Percentiles rank a stretch among this genome's conserved stretches.
These are phyloP conservation scores for Clonostachys sp. DNA, from an alignment of 2,329 filamentous ascomycete species.

Conservation along the genomic window DNA sequence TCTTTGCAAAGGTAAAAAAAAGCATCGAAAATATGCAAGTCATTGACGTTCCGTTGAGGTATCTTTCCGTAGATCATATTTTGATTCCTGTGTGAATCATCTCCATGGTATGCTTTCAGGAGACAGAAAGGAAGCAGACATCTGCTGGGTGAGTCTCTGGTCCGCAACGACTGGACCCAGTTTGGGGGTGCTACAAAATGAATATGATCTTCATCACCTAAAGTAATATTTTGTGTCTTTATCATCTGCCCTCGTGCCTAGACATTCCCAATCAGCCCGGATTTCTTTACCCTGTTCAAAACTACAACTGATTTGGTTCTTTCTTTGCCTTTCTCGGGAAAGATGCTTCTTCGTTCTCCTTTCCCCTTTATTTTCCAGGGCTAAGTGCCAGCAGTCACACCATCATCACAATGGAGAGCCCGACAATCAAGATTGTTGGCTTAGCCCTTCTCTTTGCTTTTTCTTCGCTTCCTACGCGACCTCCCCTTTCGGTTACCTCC, in stretches of 20 bases:
- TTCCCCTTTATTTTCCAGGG: not conserved
- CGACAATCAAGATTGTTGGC: not conserved
- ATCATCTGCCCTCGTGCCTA: not conserved
- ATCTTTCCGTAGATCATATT: too few species aligned
- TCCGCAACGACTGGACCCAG: too few species aligned
- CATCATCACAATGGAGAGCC: not conserved
- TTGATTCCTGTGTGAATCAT: too few species aligned
- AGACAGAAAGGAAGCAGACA: too few species aligned
- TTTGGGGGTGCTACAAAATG: too few species aligned
- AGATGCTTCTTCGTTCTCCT: not conserved
- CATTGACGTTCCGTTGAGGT: too few species aligned
- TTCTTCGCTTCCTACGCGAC: not conserved
- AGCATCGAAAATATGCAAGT: too few species aligned
- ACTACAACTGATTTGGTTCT: not conserved
- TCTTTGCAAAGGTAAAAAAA: too few species aligned
- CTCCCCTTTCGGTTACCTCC: conserved; percentile 1
- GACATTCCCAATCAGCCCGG: not conserved
- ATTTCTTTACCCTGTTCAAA: not conserved
- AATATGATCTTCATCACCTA: too few species aligned
- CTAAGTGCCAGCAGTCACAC: not conserved
- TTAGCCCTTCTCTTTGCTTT: not conserved
- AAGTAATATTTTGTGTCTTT: too few species aligned
- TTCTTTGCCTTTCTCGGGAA: not conserved
- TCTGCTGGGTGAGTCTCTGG: too few species aligned
- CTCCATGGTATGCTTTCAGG: too few species aligned